Base-by-base conservation (phyloP, 140 eudicot species). In the Oenanthe javanica region DNA sequence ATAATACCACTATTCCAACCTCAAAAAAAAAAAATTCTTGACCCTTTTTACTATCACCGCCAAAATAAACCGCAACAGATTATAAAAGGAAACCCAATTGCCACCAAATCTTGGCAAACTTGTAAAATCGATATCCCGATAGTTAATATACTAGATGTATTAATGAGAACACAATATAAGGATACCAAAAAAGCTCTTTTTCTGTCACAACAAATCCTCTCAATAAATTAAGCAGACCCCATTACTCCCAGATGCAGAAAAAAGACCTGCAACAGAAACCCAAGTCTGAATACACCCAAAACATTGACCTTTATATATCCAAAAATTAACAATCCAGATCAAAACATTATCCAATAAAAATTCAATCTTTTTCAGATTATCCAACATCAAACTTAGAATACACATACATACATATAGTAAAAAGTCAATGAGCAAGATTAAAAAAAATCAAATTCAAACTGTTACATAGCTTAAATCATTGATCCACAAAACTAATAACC, bases 1-100 rank as follows among this genome's bases (percentile, higher is more conserved):
- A 79, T 79, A 31, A 49, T 15, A 83, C 81, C 71, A 73, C 86
- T 77, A 61, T 77, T 80, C 64, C 55, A 52, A 83, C 54, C 52
- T 49, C 64, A 31, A 31, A 31, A 78, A 40, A 49, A 54, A 31
- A 67, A n/a, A n/a, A n/a, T n/a, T 11, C 11, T 5, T 49, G 52
- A 5, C 11, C 52, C 52, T 49, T 49, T 49, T 11, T 49, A 5
- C 1, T 49, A 11, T 49, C 52, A 1, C 27, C 74, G 47, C 55
- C 77, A 59, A 27, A 67, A 67, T 67, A 36, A 18, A 27, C 73
- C 27, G 45, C 73, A 67, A 67, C 5, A 63, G 71, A 63, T 63
- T 4, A 2, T 2, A 8, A 63, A 79, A 23, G 8, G 10, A 9
- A 55, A 12, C 63, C 70, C 70, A 6, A 67, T n/a, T 75, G 0